Base-by-base conservation (phyloP, 2,329 filamentous ascomycete species). In the Cladobotryum protrusum region DNA sequence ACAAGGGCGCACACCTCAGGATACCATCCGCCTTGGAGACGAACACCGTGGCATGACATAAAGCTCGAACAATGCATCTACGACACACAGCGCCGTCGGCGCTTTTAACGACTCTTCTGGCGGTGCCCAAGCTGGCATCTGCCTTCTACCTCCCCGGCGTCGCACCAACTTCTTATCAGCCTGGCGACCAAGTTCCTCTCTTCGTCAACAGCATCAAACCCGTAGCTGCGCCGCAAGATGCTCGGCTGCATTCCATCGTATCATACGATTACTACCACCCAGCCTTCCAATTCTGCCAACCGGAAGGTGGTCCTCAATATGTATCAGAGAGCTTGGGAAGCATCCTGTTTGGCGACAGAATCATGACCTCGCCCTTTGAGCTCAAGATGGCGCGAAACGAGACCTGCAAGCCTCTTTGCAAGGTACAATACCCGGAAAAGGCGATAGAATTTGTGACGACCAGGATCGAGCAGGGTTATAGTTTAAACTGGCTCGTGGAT, bases 111-210 rank as follows among this genome's bases (percentile, higher is more conserved):
- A 68, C 77, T 20, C 63, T 82, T 43, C 63, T 83, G 35, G 68
- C 72, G 43, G 63, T 74, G 24, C 77, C 81, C 19, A 74, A 79
- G 54, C 65, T 82, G 34, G 70, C 76, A 13, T 77, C 82, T 2
- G 89, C 89, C 49, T 99, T 97, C 74, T 99, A 99, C 72, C 87
- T 99, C 37, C 93, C 92, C 35, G 93, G 93, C 59, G 90, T 96
- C 60, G 91, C 92, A 57, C 93, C 93, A 18, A 95, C 89, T 40
- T 92, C 92, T 50, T 99, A 99, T 75, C 83, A 87, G 61, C 72
- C 75, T 47, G 87, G 83, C 63, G 87, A 93, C 60, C 73, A 73
- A 20, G 93, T 99, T 19, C 89, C 91, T 19, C 80, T 99, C 44
- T 85, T 88, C 63, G 93, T 99, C 68, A 99, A 99, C 73, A 85